Evolutionary conservation across 83 land plant species (phyloP), one percentile per base, ranked within the genome.

Genomic region (Diphasiastrum complanatum): DNA sequence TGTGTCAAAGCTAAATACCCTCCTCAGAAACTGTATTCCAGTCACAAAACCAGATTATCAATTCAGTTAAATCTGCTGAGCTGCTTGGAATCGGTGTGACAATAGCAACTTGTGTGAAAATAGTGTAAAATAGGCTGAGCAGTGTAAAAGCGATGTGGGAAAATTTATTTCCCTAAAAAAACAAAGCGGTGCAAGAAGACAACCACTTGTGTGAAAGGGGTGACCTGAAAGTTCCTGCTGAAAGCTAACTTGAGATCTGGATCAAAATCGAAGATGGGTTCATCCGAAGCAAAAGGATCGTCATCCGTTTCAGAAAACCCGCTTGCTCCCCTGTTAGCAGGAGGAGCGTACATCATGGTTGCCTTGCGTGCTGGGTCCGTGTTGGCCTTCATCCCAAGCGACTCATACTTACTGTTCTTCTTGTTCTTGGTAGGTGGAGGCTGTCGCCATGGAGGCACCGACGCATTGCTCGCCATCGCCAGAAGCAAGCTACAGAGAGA

Each of bases 1-100:
- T 0, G 95, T 88, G 63, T 92, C 97, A 10, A 88, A 68, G 67
- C 81, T 88, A 61, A 92, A 92, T 14, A 79, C 95, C 38, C 83
- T 70, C 61, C 65, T 61, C 10, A 83, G 58, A 63, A 82, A 82
- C 85, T 82, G 75, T 52, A 47, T 50, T 33, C 19, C 31, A 22
- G 57, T 47, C 19, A 38, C n/a, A 29, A 63, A 16, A 26, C 18
- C 26, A 25, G 24, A 2, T 29, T 50, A 29, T 11, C 27, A 47
- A 36, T 12, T 26, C 24, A 24, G 20, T 14, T 4, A 60, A 48
- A 10, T 47, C 70, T 1, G 38, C 31, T 5, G 16, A 19, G 41
- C 5, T 28, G 12, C 37, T 30, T 1, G 19, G 27, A 33, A 45
- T 10, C 11, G 54, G 11, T 38, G 43, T 8, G 43, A 8, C 8